These are phyloP conservation scores for Sclerotinia nivalis DNA, from an alignment of 2,329 filamentous ascomycete species.

Conservation along the genomic window DNA sequence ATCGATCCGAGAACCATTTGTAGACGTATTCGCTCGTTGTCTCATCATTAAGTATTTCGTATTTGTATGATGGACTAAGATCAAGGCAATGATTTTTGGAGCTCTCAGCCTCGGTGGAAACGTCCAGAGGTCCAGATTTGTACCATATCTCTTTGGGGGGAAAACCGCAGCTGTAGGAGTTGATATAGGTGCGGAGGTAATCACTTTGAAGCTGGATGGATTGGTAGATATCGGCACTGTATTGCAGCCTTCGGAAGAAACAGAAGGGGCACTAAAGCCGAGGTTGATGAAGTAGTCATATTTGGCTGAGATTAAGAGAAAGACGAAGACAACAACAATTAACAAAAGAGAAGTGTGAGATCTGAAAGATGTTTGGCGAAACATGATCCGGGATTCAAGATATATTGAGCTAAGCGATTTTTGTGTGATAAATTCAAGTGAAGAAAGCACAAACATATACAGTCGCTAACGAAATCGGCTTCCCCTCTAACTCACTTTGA, in stretches of 20 bases:
- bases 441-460: background rate
- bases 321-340: rapidly evolving
- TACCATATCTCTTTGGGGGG: background rate
- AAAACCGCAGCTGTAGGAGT: background rate
- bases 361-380: background rate
- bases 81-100: background rate
- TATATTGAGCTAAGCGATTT: background rate
- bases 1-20: background rate
- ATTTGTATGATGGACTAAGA: background rate
- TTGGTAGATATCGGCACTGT: background rate
- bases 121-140: background rate
- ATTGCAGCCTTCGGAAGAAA: background rate
- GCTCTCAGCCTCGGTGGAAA: background rate
- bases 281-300: background rate
- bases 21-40: background rate
- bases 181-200: background rate
- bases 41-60: background rate
- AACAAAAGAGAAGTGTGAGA: background rate
- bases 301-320: rapidly evolving
- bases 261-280: background rate
- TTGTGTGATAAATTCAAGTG: background rate
- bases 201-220: background rate
- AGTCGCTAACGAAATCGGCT: no score
- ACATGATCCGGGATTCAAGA: background rate
- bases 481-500: no score